Evolutionary conservation across 768 basidiomycete genomes (phyloP), one percentile per base, ranked within the genome.

Genomic region (Scleroderma citrinum): DNA sequence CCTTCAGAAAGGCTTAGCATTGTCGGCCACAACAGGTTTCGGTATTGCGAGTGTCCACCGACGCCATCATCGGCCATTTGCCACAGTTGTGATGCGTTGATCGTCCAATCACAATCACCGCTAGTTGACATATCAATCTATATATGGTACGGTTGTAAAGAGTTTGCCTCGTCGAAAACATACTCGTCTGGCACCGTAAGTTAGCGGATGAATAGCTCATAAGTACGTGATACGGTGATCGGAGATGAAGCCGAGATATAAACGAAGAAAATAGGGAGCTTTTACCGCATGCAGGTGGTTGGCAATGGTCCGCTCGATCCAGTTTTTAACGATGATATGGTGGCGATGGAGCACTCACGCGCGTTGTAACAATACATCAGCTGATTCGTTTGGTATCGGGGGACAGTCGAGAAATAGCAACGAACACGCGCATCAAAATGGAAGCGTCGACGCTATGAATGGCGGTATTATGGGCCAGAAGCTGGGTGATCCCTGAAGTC

Each of bases 391-490:
- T 32, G 36, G 53, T 48, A 65, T 63, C 63, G 59, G 61, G n/a
- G 47, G 64, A 61, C 51, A 65, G 63, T 61, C 44, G 50, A 47
- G 39, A 63, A 64, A 54, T 52, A 60, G 50, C 43, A n/a, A 35
- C 34, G 41, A 61, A 64, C 64, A 66, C 66, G 64, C 64, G 66
- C 66, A 66, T 66, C 64, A 66, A 41, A 66, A 66, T 66, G 64
- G 64, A 66, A 68, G 64, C 53, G 36, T 39, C 45, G 50, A 54
- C 53, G 49, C 55, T 52, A n/a, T 61, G 68, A 64, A 60, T 59
- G 56, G 52, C 17, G 43, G 42, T 21, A 26, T 43, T 51, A 46
- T 53, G 26, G 41, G 39, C 51, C 39, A 49, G 56, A 63, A 61
- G 53, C 36, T 43, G 44, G 52, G 5, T 35, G 34, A 57, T 56